Evolutionary conservation across 345 rosid genomes (phyloP).

Genomic region (Populus simonii): DNA sequence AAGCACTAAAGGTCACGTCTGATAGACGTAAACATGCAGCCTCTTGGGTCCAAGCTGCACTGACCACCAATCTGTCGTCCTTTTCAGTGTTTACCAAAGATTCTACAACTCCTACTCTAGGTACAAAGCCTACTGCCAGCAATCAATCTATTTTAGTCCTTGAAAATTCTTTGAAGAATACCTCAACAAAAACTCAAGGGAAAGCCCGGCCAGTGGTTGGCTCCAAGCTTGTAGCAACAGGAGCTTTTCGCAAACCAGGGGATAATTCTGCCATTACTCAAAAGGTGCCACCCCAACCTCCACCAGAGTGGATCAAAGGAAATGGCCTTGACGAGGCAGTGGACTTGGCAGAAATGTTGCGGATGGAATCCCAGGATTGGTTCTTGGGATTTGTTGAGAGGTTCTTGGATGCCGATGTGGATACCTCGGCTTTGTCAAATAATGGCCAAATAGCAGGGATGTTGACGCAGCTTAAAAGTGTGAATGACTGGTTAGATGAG

Average conservation of each 20-base stretch:
- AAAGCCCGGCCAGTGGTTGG: slow-evolving; percentile 49
- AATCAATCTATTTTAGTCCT: slow-evolving; percentile 56
- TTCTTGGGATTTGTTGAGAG: slow-evolving; percentile 84
- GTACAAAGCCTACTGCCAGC: slow-evolving; percentile 32
- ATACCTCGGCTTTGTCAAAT: slow-evolving; percentile 55
- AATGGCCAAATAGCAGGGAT: slow-evolving; percentile 88
- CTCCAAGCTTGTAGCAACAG: slow-evolving; percentile 73
- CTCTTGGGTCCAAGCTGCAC: slow-evolving; percentile 88
- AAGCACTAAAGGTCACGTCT: slow-evolving; percentile 51
- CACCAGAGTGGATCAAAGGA: slow-evolving; percentile 74
- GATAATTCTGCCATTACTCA: slow-evolving; percentile 42
- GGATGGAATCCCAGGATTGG: slow-evolving; percentile 83
- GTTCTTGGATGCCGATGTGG: slow-evolving; percentile 78
- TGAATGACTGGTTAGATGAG: slow-evolving; percentile 88
- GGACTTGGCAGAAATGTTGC: slow-evolving; percentile 72
- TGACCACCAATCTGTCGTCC: slow-evolving; percentile 70
- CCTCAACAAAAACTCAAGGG: slow-evolving; percentile 42
- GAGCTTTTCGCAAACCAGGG: slow-evolving; percentile 55
- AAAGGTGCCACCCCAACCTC: slow-evolving; percentile 49
- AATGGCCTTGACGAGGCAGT: slow-evolving; percentile 60
- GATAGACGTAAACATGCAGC: slow-evolving; percentile 69
- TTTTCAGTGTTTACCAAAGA: slow-evolving; percentile 68
- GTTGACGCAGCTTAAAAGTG: slow-evolving; percentile 88
- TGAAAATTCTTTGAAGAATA: slow-evolving; percentile 46
- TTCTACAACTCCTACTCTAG: slow-evolving; percentile 30